Evolutionary conservation across 2,329 filamentous ascomycete genomes (phyloP).

Genomic region (Scorias spongiosa): DNA sequence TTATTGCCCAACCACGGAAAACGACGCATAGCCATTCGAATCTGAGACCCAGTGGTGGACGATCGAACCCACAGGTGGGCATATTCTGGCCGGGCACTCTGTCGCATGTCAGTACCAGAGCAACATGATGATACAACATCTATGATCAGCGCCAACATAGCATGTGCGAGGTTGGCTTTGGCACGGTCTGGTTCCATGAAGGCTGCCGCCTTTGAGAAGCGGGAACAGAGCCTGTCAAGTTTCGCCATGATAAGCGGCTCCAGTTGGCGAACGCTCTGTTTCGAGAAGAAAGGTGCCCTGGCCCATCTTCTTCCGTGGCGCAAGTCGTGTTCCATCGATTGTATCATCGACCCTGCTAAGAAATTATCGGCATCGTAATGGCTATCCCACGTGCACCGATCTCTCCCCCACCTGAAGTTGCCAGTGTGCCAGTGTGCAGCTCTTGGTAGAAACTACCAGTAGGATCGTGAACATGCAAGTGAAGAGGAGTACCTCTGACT

Average conservation of each 20-base stretch:
- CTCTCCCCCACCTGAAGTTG: conserved; percentile 2
- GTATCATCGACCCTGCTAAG: neutral
- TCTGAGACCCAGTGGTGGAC: neutral
- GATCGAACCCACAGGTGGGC: conserved; percentile 8
- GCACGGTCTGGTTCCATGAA: neutral
- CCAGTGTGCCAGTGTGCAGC: conserved; percentile 1
- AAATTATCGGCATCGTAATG: neutral
- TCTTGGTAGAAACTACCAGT: conserved; percentile 1
- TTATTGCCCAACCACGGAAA: conserved; percentile 17
- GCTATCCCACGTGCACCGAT: conserved; percentile 1
- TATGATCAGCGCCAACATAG: conserved; percentile 20
- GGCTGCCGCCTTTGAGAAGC: neutral
- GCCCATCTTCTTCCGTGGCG: conserved; percentile 2
- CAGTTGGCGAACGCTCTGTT: conserved; percentile 2
- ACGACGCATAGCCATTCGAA: conserved; percentile 15
- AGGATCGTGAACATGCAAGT: neutral
- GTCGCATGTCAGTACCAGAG: conserved; percentile 23
- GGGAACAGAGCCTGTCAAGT: conserved; percentile 1
- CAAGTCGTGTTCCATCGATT: neutral
- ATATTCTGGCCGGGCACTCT: conserved; percentile 24
- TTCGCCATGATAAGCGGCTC: conserved; percentile 1
- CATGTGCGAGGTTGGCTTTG: conserved; percentile 16
- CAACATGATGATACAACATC: conserved; percentile 25
- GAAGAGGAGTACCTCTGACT: neutral
- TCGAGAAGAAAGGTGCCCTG: conserved; percentile 3